phyloP scores from a whole-genome alignment of 768 basidiomycete species.

The Candolleomyces efflorescens region DNA sequence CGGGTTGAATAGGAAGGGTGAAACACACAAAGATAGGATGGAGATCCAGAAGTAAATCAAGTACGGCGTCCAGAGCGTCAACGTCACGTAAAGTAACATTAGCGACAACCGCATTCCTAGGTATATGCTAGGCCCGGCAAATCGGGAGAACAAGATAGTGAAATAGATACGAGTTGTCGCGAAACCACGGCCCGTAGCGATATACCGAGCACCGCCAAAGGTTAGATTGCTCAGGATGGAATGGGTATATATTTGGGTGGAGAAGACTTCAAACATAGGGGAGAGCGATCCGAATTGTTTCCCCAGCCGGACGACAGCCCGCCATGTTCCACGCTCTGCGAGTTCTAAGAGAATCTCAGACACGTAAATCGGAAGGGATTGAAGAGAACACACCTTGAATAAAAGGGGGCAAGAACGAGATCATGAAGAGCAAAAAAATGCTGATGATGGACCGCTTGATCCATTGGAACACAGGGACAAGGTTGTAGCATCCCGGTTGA shows the following conservation, averaged over 20 bases:
- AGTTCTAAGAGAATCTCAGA: constrained; percentile 66
- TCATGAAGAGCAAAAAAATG: constrained; percentile 98
- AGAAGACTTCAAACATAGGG: constrained; percentile 96
- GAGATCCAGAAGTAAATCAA: constrained; percentile 98
- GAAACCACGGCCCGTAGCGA: constrained; percentile 98
- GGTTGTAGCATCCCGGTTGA: constrained; percentile 89
- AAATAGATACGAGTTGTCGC: constrained; percentile 95
- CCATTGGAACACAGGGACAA: constrained; percentile 92
- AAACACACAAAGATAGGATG: constrained; percentile 84
- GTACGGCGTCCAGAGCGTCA: constrained; percentile 88
- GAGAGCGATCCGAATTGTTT: constrained; percentile 96
- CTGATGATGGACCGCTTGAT: constrained; percentile 95
- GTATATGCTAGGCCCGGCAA: constrained; percentile 98
- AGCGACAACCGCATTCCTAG: constrained; percentile 91
- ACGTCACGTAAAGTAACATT: constrained; percentile 90
- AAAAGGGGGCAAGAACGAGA: constrained; percentile 92
- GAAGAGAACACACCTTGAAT: constrained; percentile 73
- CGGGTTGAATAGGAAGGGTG: constrained; percentile 99
- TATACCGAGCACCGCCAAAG: constrained; percentile 97
- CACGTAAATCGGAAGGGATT: too few relatives aligned
- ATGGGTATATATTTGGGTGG: constrained; percentile 97
- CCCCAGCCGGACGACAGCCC: constrained; percentile 84
- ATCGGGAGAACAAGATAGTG: constrained; percentile 94
- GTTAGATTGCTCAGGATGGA: constrained; percentile 96
- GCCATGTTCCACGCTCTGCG: constrained; percentile 90